Conservation (phyloP, 768 basidiomycete species). For the Hortiboletus flavorubellus region DNA sequence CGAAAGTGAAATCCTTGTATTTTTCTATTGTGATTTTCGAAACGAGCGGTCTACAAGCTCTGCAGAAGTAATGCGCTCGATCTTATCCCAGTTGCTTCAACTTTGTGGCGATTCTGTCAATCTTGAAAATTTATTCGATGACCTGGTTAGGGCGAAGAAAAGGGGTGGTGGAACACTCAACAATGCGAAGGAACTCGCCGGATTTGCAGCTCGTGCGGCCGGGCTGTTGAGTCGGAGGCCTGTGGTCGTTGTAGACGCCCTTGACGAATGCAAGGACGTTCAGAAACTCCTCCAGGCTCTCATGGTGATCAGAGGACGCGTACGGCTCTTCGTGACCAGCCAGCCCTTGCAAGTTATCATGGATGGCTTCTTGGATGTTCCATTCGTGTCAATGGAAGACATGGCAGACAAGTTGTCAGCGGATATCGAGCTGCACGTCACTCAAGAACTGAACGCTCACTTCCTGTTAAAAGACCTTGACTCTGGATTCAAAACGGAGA, state of each 20-base stretch:
- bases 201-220: neutral
- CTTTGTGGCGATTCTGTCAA: neutral
- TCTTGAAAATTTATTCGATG: neutral
- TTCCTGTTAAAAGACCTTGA: neutral
- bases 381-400: constrained; percentile 1
- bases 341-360: neutral
- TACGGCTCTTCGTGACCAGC: neutral
- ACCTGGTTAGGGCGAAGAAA: neutral
- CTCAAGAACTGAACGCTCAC: neutral
- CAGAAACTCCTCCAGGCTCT: neutral
- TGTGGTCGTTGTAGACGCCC: constrained; percentile 1
- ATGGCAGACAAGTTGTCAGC: neutral
- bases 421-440: neutral
- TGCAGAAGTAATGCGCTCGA: constrained; percentile 1
- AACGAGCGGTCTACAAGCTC: neutral
- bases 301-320: neutral
- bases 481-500: neutral
- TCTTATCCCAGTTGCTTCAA: neutral
- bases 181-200: neutral
- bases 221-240: neutral
- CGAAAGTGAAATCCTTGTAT: neutral
- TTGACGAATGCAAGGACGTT: constrained; percentile 3
- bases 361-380: neutral
- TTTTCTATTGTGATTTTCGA: constrained; percentile 4
- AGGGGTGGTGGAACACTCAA: neutral